phyloP scores from a whole-genome alignment of 371 early-diverging fungal species.

The Mortierella sp. region DNA sequence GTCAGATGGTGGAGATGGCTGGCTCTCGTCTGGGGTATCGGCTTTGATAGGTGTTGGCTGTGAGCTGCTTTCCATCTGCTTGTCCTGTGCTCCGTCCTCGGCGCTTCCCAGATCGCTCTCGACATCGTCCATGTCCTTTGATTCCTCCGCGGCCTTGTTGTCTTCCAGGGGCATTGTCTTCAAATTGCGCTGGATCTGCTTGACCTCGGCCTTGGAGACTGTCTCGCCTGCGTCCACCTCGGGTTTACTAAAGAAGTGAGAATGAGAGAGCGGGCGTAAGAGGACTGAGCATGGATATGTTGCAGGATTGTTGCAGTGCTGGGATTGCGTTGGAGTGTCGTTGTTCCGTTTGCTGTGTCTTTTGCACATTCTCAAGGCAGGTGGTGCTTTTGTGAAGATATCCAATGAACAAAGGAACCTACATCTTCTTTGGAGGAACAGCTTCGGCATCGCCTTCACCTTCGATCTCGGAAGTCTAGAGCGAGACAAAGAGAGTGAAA shows the following conservation, averaged over 20 bases:
- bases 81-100: slow-evolving; percentile 29
- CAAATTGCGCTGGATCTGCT: slow-evolving; percentile 48
- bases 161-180: slow-evolving; percentile 58
- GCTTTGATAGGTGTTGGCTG: slow-evolving; percentile 7
- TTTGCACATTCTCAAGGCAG: neutral
- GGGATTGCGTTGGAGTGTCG: too few relatives aligned
- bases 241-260: slow-evolving; percentile 43
- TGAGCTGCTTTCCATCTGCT: slow-evolving; percentile 35
- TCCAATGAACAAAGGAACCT: slow-evolving; percentile 18
- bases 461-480: slow-evolving; percentile 18
- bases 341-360: neutral
- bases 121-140: slow-evolving; percentile 55
- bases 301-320: neutral
- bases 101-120: slow-evolving; percentile 47
- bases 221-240: slow-evolving; percentile 24
- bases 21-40: slow-evolving; percentile 14
- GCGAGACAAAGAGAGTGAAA: neutral
- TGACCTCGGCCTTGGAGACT: slow-evolving; percentile 52
- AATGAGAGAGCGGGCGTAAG: neutral
- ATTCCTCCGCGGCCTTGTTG: slow-evolving; percentile 5
- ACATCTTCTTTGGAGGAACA: slow-evolving; percentile 54
- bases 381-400: neutral
- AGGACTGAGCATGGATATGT: neutral
- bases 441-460: slow-evolving; percentile 16
- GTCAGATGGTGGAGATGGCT: slow-evolving; percentile 28